Evolutionary conservation across 768 basidiomycete species (phyloP), one percentile per base, ranked within the genome.

Genomic region (Lactarius sanguifluus): DNA sequence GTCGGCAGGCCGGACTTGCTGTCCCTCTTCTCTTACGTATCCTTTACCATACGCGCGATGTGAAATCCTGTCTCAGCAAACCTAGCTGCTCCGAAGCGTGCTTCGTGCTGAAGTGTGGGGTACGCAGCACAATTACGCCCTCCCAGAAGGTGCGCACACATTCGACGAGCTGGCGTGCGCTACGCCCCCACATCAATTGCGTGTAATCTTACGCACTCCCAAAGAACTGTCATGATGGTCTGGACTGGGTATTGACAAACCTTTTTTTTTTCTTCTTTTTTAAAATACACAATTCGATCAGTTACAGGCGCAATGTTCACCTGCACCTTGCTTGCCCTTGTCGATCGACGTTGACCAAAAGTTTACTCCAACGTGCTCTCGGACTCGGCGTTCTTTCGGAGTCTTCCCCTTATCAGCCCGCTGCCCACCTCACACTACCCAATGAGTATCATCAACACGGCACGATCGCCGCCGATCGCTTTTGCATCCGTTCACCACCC

Each of bases 81-180:
- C 64, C 43, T 32, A n/a, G 43, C n/a, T 32, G 20, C 32, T 56
- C 55, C 55, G 30, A 56, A 28, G 54, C 28, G 54, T 25, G 16
- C 15, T n/a, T 63, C 63, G 50, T 34, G 12, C 23, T 61, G 50
- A 23, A 10, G n/a, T 45, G 40, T 47, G 58, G 57, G 66, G 62
- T 67, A 64, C 66, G 66, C 66, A 67, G 62, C 13, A 30, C 34
- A 43, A 59, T 67, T 67, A 47, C 66, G 62, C 66, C 66, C 32
- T 32, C 18, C 32, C 32, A 32, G 10, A 56, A 23, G 30, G 20
- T 25, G 57, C 38, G 25, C 52, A 25, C 28, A 13, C 38, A n/a
- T 59, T 64, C 36, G 10, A 32, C n/a, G 57, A 50, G 47, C 47
- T 13, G 50, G 50, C 25, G 50, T 5, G 45, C 45, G 45, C 10